Conservation (phyloP, 2,329 filamentous ascomycete genomes). For the Penicillium sp. region DNA sequence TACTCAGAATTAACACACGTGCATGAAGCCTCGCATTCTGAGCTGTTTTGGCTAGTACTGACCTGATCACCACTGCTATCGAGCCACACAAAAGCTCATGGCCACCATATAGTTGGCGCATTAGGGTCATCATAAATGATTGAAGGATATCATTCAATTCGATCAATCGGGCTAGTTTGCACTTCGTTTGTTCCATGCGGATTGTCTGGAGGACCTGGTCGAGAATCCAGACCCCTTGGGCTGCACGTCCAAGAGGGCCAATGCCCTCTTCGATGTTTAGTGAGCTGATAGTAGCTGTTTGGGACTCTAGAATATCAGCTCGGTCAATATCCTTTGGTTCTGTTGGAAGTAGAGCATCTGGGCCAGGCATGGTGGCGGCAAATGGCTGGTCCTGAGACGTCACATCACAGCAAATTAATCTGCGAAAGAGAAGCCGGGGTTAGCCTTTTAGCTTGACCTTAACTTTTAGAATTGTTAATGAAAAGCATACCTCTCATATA, state of each 20-base stretch:
- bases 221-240: constrained; percentile 13
- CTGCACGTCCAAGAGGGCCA: constrained; percentile 9
- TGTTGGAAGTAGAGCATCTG: constrained; percentile 7
- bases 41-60: neutral
- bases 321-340: constrained; percentile 4
- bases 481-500: constrained; percentile 6
- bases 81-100: constrained; percentile 12
- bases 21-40: neutral
- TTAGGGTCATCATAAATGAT: constrained; percentile 2
- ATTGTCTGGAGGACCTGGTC: constrained; percentile 13
- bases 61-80: constrained; percentile 14
- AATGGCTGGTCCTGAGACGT: constrained; percentile 1
- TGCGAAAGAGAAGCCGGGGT: neutral
- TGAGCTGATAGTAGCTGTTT: neutral
- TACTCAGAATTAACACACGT: neutral
- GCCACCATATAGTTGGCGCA: constrained; percentile 6
- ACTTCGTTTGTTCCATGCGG: neutral
- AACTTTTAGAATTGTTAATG: neutral
- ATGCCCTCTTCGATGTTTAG: neutral
- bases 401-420: constrained; percentile 11
- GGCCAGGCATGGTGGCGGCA: constrained; percentile 7
- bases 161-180: neutral
- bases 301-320: neutral
- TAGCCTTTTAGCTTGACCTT: neutral
- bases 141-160: constrained; percentile 9